Percentiles rank a stretch among this genome's conserved stretches.
These are phyloP conservation scores for Microcyclospora pomicola DNA, from an alignment of 2,329 filamentous ascomycete genomes.

Conservation along the genomic window DNA sequence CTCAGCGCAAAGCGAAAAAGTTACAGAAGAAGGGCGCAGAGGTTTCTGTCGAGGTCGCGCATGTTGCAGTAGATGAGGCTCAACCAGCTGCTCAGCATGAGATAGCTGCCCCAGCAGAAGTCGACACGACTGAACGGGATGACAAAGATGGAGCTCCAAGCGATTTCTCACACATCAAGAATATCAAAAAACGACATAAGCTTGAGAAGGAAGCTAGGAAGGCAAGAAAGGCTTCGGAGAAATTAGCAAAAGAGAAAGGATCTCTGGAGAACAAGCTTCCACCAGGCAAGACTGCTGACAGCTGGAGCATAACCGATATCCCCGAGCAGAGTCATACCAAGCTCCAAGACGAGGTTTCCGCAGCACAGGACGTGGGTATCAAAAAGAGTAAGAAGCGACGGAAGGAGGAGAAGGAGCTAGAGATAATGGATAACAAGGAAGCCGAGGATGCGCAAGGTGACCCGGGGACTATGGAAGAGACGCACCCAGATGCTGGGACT, in stretches of 20 bases:
- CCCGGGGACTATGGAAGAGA: conserved; percentile 1
- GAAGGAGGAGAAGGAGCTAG: conserved; percentile 24
- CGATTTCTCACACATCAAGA: conserved; percentile 18
- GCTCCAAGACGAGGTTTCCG: neutral
- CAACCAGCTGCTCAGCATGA: neutral
- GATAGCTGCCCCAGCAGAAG: neutral
- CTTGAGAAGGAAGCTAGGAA: conserved; percentile 22
- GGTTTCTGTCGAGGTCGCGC: neutral
- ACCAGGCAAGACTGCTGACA: too few relatives aligned
- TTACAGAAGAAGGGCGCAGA: conserved; percentile 16
- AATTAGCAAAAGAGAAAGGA: neutral
- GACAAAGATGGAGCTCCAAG: too few relatives aligned
- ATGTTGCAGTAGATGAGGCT: neutral
- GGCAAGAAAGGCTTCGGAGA: conserved; percentile 13
- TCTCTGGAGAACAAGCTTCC: neutral
- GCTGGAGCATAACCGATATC: neutral
- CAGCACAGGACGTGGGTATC: neutral
- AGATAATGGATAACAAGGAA: too few relatives aligned
- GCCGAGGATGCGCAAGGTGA: neutral
- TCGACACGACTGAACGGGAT: conserved; percentile 1
- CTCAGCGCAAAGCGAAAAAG: conserved; percentile 20
- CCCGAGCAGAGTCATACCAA: neutral
- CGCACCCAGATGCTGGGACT: too few relatives aligned
- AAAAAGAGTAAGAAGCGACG: conserved; percentile 32
- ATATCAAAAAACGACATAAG: conserved; percentile 20